A percentile compares a stretch with the other conserved stretches of the same genome.
Evolutionary conservation across 108 stramenopile species (phyloP).

Genomic region (Schizochytrium sp.): DNA sequence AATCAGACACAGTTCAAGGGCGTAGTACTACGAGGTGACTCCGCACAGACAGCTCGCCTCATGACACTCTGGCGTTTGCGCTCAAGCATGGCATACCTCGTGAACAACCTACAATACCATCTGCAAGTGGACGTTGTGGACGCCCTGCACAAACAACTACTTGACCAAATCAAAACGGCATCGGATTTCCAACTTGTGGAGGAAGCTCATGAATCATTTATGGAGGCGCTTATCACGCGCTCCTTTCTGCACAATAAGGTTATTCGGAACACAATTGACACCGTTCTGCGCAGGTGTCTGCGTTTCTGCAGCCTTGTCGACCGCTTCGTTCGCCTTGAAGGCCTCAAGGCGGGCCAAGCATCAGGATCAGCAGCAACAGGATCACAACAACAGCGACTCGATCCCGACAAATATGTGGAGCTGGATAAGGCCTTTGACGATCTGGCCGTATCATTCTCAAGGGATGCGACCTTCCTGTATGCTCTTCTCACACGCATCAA

Average conservation of each 20-base stretch:
- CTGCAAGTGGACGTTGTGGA: constrained; percentile 54
- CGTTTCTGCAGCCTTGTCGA: constrained; percentile 55
- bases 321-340: not conserved
- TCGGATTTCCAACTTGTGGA: constrained; percentile 27
- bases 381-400: not conserved
- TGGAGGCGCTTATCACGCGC: constrained; percentile 29
- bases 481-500: not conserved
- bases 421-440: constrained; percentile 39
- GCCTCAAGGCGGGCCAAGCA: not conserved
- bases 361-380: not conserved
- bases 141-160: not conserved
- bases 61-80: constrained; percentile 54
- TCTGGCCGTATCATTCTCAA: constrained; percentile 15
- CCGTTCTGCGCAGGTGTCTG: constrained; percentile 37
- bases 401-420: constrained; percentile 16
- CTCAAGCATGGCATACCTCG: constrained; percentile 39
- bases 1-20: constrained; percentile 57
- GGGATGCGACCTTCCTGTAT: constrained; percentile 41
- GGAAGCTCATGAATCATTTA: constrained; percentile 7
- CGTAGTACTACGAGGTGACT: not conserved
- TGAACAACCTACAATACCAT: constrained; percentile 45
- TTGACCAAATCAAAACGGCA: constrained; percentile 16
- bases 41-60: constrained; percentile 45
- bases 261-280: constrained; percentile 24
- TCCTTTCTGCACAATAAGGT: constrained; percentile 55